Base-by-base conservation (phyloP, 148 eudicot species). In the Oxyria digyna region DNA sequence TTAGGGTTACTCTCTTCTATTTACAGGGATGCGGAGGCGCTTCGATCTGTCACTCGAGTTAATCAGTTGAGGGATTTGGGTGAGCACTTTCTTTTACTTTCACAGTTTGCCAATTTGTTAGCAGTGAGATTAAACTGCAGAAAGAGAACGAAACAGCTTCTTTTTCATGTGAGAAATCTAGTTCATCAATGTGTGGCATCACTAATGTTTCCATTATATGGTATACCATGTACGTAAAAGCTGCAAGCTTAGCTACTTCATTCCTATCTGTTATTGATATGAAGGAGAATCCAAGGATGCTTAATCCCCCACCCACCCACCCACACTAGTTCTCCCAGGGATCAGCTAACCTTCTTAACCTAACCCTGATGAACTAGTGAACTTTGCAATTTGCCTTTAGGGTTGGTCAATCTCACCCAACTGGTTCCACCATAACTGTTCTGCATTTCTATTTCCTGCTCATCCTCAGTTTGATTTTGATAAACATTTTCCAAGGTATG, bases 41-140 rank as follows among this genome's bases (percentile, higher is more conserved):
- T 95, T 54, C 89, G 83, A 77, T 84, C 97, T 14, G 96, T 87
- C 8, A 81, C 84, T 41, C 85, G 93, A 74, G 94, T 88, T 68
- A 80, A 88, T 80, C 93, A 95, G 74, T 69, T 91, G 75, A 87
- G 85, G 74, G 99, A 95, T 76, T 83, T 95, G 81, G 96, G 96
- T 91, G 70, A 82, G 83, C 55, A 12, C 0, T 23, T 18, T 3
- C 13, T 20, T 69, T 42, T 49, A 17, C 17, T 45, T 29, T 42
- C 31, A 4, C 18, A 66, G 13, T 14, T 37, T 35, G 35, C 24
- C 18, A 65, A 21, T 37, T 65, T 11, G 27, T 18, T 65, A 20
- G 14, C 45, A 35, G 38, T 35, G 38, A 35, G 6, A 2, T 3
- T 35, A 6, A 2, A 35, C 38, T 35, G 38, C 4, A 35, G 6